phyloP scores from a whole-genome alignment of 495 filamentous ascomycete genomes.

The Penicillium flavigenum region DNA sequence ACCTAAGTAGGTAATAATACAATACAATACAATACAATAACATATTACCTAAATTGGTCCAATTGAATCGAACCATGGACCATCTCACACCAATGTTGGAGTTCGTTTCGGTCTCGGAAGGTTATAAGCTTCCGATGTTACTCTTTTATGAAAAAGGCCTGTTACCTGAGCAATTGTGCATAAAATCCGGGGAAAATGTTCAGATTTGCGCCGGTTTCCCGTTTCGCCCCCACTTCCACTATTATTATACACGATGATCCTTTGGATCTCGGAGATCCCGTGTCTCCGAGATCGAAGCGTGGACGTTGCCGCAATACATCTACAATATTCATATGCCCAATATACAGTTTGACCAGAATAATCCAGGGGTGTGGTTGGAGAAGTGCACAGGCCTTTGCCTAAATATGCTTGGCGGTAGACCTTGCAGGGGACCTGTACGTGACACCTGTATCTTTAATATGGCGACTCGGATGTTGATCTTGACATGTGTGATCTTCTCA shows the following conservation, averaged over 20 bases:
- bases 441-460: background rate
- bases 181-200: background rate
- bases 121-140: background rate
- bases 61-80: too few relatives aligned
- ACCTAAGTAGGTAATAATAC: background rate
- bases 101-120: background rate
- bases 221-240: background rate
- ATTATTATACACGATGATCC: background rate
- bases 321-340: background rate
- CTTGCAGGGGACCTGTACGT: slow-evolving; percentile 2
- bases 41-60: too few relatives aligned
- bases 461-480: background rate
- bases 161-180: background rate
- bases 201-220: background rate
- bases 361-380: background rate
- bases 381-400: background rate
- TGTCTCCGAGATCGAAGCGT: slow-evolving; percentile 9
- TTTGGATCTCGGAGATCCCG: background rate
- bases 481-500: slow-evolving; percentile 6
- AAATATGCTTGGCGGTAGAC: slow-evolving; percentile 7
- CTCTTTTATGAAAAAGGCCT: background rate
- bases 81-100: too few relatives aligned
- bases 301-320: slow-evolving; percentile 1
- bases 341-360: background rate
- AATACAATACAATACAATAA: background rate